Conservation (phyloP, 2,329 filamentous ascomycete species). For the Chaetomiaceae sp. region DNA sequence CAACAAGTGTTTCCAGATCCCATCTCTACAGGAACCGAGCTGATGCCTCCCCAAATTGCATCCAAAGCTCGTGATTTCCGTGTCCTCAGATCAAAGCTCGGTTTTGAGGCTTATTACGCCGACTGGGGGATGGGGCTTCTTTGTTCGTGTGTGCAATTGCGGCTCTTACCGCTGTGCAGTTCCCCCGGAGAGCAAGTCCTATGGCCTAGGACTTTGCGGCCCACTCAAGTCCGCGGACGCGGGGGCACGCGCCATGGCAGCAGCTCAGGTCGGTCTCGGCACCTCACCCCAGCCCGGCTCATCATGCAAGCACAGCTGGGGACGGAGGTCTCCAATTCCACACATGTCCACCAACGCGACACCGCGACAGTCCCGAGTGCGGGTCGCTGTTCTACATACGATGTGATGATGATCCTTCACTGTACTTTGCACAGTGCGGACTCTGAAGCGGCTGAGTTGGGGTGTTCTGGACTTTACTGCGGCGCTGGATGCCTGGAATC, state of each 20-base stretch:
- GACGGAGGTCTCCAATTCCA: conserved; percentile 16
- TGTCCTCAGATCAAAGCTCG: no score
- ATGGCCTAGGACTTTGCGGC: conserved; percentile 23
- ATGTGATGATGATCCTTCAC: no score
- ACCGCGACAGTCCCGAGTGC: conserved; percentile 2
- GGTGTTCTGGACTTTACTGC: no score
- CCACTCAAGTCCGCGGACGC: conserved; percentile 11
- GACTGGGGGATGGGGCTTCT: background rate
- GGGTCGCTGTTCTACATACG: no score
- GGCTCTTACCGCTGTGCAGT: conserved; percentile 8
- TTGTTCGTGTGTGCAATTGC: conserved; percentile 9
- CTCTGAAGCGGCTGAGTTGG: no score
- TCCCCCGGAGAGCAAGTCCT: conserved; percentile 17
- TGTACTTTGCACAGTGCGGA: no score
- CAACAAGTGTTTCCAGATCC: no score
- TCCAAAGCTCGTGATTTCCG: background rate
- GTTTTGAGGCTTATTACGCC: conserved; percentile 2
- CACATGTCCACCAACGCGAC: conserved; percentile 8
- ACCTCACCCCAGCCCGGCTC: background rate
- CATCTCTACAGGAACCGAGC: no score
- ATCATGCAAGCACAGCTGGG: background rate
- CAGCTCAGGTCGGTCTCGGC: no score
- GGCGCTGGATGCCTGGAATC: no score
- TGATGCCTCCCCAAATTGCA: background rate
- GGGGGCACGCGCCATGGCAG: conserved; percentile 16